Conservation (phyloP, 805 yeast genomes). For the Kluyveromyces aestuarii region DNA sequence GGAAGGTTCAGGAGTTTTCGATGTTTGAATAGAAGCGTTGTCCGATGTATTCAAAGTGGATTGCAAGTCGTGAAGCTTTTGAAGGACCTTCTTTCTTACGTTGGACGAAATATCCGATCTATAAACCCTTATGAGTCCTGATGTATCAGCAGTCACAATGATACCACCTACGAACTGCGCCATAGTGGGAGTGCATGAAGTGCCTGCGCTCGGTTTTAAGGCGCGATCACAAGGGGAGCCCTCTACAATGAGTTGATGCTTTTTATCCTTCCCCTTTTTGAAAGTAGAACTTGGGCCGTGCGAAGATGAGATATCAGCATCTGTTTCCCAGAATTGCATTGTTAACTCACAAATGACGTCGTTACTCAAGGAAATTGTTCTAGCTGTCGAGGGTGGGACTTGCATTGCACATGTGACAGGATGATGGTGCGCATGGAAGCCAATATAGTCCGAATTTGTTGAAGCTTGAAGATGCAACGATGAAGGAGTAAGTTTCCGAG, state of each 20-base stretch:
- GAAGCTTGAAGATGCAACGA: conserved; percentile 1
- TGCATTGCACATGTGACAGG: conserved; percentile 67
- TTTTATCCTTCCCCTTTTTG: neutral
- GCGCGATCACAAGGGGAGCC: neutral
- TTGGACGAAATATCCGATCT: conserved; percentile 65
- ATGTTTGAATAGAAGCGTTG: neutral
- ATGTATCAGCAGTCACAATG: conserved; percentile 67
- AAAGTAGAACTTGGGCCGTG: neutral
- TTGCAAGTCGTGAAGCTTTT: conserved; percentile 10
- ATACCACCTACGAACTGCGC: conserved; percentile 35
- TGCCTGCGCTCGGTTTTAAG: neutral
- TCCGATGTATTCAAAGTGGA: neutral
- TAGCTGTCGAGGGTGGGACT: conserved; percentile 65
- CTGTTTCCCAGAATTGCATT: conserved; percentile 18
- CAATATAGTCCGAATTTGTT: conserved; percentile 53
- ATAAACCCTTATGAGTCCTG: conserved; percentile 66
- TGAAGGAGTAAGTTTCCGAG: neutral
- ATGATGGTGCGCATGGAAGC: conserved; percentile 70
- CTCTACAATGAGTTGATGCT: neutral
- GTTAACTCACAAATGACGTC: conserved; percentile 69
- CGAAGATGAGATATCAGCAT: conserved; percentile 7
- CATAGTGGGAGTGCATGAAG: conserved; percentile 13
- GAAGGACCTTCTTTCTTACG: conserved; percentile 30
- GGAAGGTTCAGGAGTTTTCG: neutral
- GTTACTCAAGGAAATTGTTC: conserved; percentile 59